A percentile compares a stretch with the other conserved stretches of the same genome.
Evolutionary conservation across 1,284 basidiomycete species (phyloP).

Genomic region (Pyrrhoderma noxium): DNA sequence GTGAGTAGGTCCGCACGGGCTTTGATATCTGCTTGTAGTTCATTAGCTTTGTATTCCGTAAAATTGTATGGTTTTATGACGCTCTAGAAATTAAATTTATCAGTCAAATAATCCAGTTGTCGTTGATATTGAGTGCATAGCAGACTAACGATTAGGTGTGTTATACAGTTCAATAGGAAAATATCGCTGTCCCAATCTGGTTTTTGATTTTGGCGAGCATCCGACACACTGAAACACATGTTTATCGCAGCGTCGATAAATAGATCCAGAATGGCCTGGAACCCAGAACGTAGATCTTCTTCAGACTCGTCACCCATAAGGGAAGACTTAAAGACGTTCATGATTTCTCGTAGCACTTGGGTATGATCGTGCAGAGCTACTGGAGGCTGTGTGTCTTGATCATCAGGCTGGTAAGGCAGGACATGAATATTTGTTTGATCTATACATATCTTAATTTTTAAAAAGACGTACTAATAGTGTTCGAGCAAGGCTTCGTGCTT

Average conservation of each 20-base stretch:
- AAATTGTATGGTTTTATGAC: slow-evolving; percentile 70
- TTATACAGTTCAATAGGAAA: slow-evolving; percentile 80
- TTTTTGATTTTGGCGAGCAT: slow-evolving; percentile 50
- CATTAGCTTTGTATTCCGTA: slow-evolving; percentile 52
- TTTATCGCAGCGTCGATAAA: slow-evolving; percentile 79
- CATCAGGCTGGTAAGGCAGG: slow-evolving; percentile 51
- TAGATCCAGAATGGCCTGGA: slow-evolving; percentile 68
- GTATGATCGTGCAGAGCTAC: slow-evolving; percentile 72
- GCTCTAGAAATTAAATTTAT: slow-evolving; percentile 36
- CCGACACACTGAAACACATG: slow-evolving; percentile 64
- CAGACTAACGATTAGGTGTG: slow-evolving; percentile 65
- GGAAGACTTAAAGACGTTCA: slow-evolving; percentile 81
- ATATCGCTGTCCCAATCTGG: slow-evolving; percentile 73
- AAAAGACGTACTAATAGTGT: slow-evolving; percentile 55
- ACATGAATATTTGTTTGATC: neutral
- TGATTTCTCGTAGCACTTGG: slow-evolving; percentile 81
- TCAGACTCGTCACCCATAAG: slow-evolving; percentile 55
- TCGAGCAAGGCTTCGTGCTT: slow-evolving; percentile 68
- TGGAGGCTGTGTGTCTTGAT: slow-evolving; percentile 71
- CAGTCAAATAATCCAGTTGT: neutral
- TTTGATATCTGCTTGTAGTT: slow-evolving; percentile 58
- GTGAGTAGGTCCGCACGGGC: slow-evolving; percentile 59
- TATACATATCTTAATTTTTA: no score
- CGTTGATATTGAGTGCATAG: no score
- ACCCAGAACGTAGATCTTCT: slow-evolving; percentile 44